Conservation (phyloP, 2,329 filamentous ascomycete genomes). For the Paecilomyces niveus region DNA sequence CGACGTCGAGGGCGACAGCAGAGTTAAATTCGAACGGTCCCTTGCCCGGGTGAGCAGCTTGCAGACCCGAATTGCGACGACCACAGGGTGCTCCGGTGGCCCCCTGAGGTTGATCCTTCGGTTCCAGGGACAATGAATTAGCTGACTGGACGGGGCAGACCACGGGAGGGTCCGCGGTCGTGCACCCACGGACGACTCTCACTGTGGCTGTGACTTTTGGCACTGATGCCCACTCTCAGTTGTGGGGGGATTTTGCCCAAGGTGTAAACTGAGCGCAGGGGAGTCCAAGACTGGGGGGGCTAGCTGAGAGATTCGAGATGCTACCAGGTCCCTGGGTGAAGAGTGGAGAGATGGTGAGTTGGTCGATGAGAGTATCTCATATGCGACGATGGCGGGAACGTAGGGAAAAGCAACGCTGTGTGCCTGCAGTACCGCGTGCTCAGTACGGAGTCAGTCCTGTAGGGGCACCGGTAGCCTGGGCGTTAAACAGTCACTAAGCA, state of each 20-base stretch:
- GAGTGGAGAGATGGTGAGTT: neutral
- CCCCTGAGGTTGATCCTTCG: constrained; percentile 1
- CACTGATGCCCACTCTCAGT: neutral
- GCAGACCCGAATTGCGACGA: neutral
- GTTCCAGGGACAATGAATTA: neutral
- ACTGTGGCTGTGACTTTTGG: neutral
- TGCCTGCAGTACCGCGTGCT: neutral
- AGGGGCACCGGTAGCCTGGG: neutral
- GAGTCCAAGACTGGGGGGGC: neutral
- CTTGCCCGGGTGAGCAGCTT: neutral
- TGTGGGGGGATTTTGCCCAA: neutral
- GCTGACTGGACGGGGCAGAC: neutral
- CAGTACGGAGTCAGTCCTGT: neutral
- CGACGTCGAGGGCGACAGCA: neutral
- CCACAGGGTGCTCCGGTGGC: neutral
- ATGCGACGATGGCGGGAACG: neutral
- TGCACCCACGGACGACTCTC: neutral
- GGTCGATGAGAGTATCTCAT: neutral
- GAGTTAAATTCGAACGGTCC: neutral
- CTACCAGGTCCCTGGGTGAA: neutral
- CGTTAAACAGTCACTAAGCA: neutral
- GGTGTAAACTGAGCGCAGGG: neutral
- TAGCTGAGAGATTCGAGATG: neutral
- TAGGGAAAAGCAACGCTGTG: neutral
- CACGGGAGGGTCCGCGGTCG: neutral